Percentiles rank a stretch among this genome's conserved stretches.
Conservation (phyloP, 257 asterid species). For the Solanum pinnatisectum region DNA sequence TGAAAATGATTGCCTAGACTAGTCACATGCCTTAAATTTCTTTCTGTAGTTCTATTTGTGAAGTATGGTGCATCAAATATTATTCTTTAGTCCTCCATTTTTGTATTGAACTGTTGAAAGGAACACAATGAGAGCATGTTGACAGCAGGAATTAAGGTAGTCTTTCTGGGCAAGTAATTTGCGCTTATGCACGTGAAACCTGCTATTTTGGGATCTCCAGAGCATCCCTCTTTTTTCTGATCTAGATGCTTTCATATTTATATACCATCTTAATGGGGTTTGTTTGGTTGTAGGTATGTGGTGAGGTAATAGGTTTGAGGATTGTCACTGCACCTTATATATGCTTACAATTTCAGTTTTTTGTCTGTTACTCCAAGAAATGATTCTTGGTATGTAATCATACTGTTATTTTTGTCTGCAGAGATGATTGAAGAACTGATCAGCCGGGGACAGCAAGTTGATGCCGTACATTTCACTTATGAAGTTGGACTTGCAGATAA, state of each 20-base stretch:
- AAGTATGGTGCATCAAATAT: neutral
- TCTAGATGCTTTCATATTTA: neutral
- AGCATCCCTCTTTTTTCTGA: neutral
- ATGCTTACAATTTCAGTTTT: neutral
- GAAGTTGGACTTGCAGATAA: conserved; percentile 81
- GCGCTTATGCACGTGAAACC: neutral
- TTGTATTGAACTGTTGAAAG: neutral
- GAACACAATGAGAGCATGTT: neutral
- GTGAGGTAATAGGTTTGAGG: neutral
- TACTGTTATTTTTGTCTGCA: conserved; percentile 28
- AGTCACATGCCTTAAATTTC: neutral
- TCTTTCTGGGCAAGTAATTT: neutral
- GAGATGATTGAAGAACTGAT: conserved; percentile 91
- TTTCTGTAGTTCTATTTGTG: neutral
- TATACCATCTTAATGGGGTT: neutral
- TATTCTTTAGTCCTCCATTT: neutral
- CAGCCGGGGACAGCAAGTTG: conserved; percentile 97
- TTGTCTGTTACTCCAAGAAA: neutral
- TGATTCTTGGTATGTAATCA: conserved; percentile 17
- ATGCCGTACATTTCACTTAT: conserved; percentile 93
- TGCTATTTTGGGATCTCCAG: neutral
- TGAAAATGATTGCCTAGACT: neutral
- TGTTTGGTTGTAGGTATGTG: neutral
- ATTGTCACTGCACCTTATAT: neutral
- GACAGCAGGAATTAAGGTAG: neutral